phyloP scores from a whole-genome alignment of 495 filamentous ascomycete species.

The Neohortaea acidophila region DNA sequence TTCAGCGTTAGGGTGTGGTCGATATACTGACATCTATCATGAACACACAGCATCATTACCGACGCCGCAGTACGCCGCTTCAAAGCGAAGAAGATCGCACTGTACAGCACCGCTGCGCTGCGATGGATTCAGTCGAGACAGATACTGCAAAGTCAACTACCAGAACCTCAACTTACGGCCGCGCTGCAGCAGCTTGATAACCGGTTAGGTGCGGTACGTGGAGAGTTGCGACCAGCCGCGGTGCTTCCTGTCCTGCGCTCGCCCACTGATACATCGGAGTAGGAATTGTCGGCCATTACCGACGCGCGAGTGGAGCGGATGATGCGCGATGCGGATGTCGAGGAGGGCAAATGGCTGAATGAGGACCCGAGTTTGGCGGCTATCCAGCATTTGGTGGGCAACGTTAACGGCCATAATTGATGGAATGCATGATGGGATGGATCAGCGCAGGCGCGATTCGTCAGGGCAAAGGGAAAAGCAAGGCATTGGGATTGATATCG shows the following conservation, averaged over 20 bases:
- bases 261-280: neutral
- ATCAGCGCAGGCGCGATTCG: no score
- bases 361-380: conserved; percentile 22
- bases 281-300: conserved; percentile 27
- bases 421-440: conserved; percentile 2
- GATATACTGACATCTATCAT: neutral
- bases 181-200: conserved; percentile 45
- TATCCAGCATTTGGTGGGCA: conserved; percentile 6
- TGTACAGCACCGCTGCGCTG: conserved; percentile 59
- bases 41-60: conserved; percentile 45
- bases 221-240: neutral
- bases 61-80: conserved; percentile 69
- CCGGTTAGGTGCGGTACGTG: conserved; percentile 47
- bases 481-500: no score
- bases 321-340: conserved; percentile 23
- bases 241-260: neutral
- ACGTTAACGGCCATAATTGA: conserved; percentile 4
- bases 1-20: neutral
- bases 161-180: conserved; percentile 40
- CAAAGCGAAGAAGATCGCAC: conserved; percentile 72
- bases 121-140: conserved; percentile 65
- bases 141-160: conserved; percentile 48
- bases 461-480: no score
- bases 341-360: conserved; percentile 27
- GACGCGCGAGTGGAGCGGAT: conserved; percentile 26